Evolutionary conservation across 2,329 filamentous ascomycete genomes (phyloP), one percentile per base, ranked within the genome.

Genomic region (Cladosporium sp.): DNA sequence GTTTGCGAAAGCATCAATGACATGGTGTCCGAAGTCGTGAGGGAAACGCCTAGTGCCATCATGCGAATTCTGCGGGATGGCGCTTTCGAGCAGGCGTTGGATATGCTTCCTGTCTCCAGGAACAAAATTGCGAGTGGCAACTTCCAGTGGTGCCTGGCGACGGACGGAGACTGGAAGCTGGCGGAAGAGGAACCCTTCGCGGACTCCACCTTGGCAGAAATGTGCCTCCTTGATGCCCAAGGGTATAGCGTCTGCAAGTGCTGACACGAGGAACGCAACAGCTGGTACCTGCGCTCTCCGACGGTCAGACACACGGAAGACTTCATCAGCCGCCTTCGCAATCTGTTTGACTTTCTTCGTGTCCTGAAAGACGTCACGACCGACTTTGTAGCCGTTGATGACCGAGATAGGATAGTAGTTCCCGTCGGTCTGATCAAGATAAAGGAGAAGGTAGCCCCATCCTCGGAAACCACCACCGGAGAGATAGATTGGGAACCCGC

Each of bases 381-480:
- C 73, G 1, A 87, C 89, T 7, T 80, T 83, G 73, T 94, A 96
- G 2, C 89, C 87, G 62, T 92, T 92, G 72, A 94, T 88, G 25
- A 88, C 86, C 0, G 90, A 84, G 30, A 96, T 88, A 0, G 92
- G 92, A 70, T 96, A 96, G 0, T 90, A 90, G 56, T 82, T 78
- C 45, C 90, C 82, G 6, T 78, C 74, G 66, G 93, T 89, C 64
- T 84, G 82, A 69, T 88, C 86, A 88, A 96, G 92, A 22, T 56
- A 56, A 11, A 56, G 34, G 55, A 96, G 80, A 68, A 96, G 86
- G 73, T 90, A 94, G 9, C 92, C 92, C 80, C 94, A 96, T 15
- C 92, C 92, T 37, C 92, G 81, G 70, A 96, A 96, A 0, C 92
- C 92, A 25, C 92, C 92, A 43, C 92, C 92, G 61, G 89, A 96